Percentiles rank a stretch among this genome's conserved stretches.
These are phyloP conservation scores for Mycosarcoma maydis DNA, from an alignment of 1,284 basidiomycete species.

Conservation along the genomic window DNA sequence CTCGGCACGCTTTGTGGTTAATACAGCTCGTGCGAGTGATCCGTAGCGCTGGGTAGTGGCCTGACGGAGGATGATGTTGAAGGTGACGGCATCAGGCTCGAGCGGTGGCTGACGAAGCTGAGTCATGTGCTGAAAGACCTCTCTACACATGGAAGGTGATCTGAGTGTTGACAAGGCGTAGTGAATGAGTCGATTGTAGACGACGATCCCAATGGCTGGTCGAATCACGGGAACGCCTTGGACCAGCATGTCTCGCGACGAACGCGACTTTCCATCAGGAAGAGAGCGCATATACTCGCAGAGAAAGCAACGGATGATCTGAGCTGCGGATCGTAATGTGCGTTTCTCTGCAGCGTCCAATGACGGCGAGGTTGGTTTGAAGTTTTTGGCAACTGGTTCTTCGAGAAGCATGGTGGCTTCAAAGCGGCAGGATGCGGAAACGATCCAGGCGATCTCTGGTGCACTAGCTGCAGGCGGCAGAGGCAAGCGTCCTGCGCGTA, in stretches of 20 bases:
- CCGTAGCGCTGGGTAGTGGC: constrained; percentile 38
- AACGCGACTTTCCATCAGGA: constrained; percentile 23
- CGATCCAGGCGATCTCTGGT: constrained; percentile 37
- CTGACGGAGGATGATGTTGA: constrained; percentile 48
- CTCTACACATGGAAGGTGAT: constrained; percentile 28
- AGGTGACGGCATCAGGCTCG: constrained; percentile 38
- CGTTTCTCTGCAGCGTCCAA: constrained; percentile 4
- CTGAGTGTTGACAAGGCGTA: constrained; percentile 30
- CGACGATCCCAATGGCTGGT: constrained; percentile 19
- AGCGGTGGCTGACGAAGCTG: constrained; percentile 28
- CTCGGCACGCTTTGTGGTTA: constrained; percentile 14
- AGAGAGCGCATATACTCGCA: constrained; percentile 33
- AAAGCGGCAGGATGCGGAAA: constrained; percentile 42
- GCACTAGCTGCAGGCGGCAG: constrained; percentile 14
- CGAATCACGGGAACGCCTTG: constrained; percentile 12
- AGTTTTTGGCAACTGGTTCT: neutral
- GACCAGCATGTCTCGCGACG: constrained; percentile 5
- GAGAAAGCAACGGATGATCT: constrained; percentile 25
- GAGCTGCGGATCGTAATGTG: constrained; percentile 14
- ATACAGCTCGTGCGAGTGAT: constrained; percentile 26
- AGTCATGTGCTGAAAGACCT: constrained; percentile 44
- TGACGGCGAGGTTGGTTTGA: neutral
- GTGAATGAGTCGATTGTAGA: constrained; percentile 49
- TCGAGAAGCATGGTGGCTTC: constrained; percentile 18
- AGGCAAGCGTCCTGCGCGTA: constrained; percentile 19